Base-by-base conservation (phyloP, 306 rosid genomes). In the Pachyrhizus erosus region DNA sequence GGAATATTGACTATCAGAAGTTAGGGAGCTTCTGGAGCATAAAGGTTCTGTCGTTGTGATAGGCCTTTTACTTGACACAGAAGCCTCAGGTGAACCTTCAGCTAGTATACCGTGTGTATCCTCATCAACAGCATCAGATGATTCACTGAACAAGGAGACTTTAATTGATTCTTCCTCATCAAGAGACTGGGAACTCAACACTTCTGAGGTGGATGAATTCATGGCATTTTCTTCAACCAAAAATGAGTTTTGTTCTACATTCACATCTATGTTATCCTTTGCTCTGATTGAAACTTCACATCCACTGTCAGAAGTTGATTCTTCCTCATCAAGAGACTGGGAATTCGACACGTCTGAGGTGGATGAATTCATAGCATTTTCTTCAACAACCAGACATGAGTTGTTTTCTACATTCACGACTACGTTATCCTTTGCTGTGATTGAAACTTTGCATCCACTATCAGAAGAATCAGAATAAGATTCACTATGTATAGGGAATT, bases 141-240 rank as follows among this genome's bases (percentile, higher is more conserved):
- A 65, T 60, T 73, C 74, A 73, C 61, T 64, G 29, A 68, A 21
- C 9, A 83, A 67, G 78, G 88, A 77, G 24, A 23, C 79, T 70
- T 62, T 68, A 39, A 31, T 66, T 5, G 86, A 69, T 58, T 87
- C 92, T 66, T 87, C n/a, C n/a, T 87, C 85, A 51, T 62, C 67
- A 13, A 65, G 46, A 81, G 85, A 75, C 62, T 37, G 70, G 77
- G 64, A 67, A 45, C 85, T 80, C 79, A 71, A 58, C 58, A 74
- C 70, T 58, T 75, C 34, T 23, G 82, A 70, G 5, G 72, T 18
- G 29, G 79, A 81, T 11, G 65, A 75, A 75, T 75, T 52, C 49
- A 43, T 57, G 52, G 72, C 69, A 86, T 58, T 64, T 73, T 88
- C 89, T 61, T 84, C 84, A 55, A 77, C 26, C 31, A 58, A 76